A percentile compares a stretch with the other conserved stretches of the same genome.
phyloP scores from a whole-genome alignment of 1,284 basidiomycete species.

The Leccinum subspadiceum region DNA sequence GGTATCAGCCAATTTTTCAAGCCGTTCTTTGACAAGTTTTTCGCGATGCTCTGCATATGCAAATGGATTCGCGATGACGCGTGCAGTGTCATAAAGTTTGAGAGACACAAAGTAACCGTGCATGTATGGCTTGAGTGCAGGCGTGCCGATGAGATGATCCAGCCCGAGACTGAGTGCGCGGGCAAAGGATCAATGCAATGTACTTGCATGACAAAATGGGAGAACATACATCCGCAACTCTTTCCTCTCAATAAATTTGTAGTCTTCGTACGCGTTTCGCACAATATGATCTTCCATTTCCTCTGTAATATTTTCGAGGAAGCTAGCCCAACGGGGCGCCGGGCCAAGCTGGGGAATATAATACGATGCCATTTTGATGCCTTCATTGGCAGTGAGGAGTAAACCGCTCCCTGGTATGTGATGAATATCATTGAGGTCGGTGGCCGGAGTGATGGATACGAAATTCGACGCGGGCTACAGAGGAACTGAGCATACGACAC shows the following conservation, averaged over 20 bases:
- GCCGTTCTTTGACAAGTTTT: slow-evolving; percentile 80
- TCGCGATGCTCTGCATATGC: slow-evolving; percentile 94
- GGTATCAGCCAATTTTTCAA: slow-evolving; percentile 91
- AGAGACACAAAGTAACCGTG: slow-evolving; percentile 98
- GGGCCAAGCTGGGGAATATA: slow-evolving; percentile 96
- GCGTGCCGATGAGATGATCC: slow-evolving; percentile 91
- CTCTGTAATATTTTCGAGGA: slow-evolving; percentile 97
- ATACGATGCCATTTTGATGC: slow-evolving; percentile 87
- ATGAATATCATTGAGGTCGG: slow-evolving; percentile 87
- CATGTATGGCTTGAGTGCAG: slow-evolving; percentile 98
- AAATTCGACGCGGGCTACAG: slow-evolving; percentile 83
- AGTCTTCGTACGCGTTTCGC: slow-evolving; percentile 89
- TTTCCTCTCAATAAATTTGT: slow-evolving; percentile 91
- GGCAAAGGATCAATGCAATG: slow-evolving; percentile 6
- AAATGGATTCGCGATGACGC: slow-evolving; percentile 94
- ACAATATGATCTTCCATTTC: slow-evolving; percentile 89
- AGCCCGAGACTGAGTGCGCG: slow-evolving; percentile 69
- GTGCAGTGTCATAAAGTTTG: slow-evolving; percentile 93
- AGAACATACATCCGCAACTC: slow-evolving; percentile 79
- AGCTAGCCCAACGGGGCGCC: slow-evolving; percentile 95
- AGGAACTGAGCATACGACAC: slow-evolving; percentile 5
- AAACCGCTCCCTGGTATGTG: slow-evolving; percentile 85
- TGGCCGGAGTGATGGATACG: slow-evolving; percentile 87
- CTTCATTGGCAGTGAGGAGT: slow-evolving; percentile 88
- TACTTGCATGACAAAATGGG: background rate